These are phyloP conservation scores for Metschnikowia orientalis DNA, from an alignment of 805 yeast genomes.

Conservation along the genomic window DNA sequence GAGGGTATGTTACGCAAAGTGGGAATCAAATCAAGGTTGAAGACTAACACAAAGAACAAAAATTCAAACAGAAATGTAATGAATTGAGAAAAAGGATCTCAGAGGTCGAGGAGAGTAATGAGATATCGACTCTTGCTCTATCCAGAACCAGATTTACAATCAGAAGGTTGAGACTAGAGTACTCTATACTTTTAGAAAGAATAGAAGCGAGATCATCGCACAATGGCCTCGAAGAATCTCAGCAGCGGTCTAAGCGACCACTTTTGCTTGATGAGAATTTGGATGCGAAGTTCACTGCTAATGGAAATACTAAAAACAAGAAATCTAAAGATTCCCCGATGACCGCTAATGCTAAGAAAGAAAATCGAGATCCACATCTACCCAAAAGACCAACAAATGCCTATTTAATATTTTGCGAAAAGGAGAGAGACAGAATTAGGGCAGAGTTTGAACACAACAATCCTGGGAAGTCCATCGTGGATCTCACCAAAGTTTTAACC, in stretches of 20 bases:
- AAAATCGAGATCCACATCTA: constrained; percentile 66
- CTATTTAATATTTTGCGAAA: constrained; percentile 79
- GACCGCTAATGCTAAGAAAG: constrained; percentile 7
- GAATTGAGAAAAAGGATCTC: constrained; percentile 65
- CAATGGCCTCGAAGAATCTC: too few relatives aligned
- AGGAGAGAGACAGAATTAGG: constrained; percentile 71
- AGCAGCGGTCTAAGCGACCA: too few relatives aligned
- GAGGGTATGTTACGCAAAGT: constrained; percentile 34
- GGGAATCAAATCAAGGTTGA: too few relatives aligned
- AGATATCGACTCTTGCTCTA: constrained; percentile 68
- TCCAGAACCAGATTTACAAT: constrained; percentile 72
- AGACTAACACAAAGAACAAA: constrained; percentile 27
- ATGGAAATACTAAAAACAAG: constrained; percentile 8
- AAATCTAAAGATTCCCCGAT: constrained; percentile 14
- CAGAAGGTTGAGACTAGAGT: constrained; percentile 76
- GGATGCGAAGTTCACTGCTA: constrained; percentile 14
- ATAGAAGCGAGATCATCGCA: constrained; percentile 55
- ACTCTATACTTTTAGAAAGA: constrained; percentile 73
- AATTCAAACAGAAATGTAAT: constrained; percentile 60
- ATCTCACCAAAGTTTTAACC: constrained; percentile 72
- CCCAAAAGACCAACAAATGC: constrained; percentile 93
- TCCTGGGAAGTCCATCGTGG: constrained; percentile 46
- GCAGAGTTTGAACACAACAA: constrained; percentile 49
- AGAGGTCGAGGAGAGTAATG: constrained; percentile 75
- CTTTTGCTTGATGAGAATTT: constrained; percentile 31